Conservation (phyloP, 2,329 filamentous ascomycete genomes). For the Corniculantispora saksenae region DNA sequence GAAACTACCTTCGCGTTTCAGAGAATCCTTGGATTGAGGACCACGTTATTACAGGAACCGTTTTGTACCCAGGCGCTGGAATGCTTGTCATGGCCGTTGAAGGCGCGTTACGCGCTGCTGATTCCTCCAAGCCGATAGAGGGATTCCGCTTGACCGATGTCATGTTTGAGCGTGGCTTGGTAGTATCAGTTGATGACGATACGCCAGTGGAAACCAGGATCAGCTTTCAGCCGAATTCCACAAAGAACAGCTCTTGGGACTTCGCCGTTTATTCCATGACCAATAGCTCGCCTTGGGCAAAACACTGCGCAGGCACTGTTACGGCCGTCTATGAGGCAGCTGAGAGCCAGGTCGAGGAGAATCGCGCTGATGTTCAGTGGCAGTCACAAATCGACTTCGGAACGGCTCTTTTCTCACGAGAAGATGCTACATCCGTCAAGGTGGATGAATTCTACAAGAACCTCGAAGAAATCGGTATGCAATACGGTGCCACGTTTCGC, state of each 20-base stretch:
- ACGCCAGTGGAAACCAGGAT: background rate
- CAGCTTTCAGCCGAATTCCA: background rate
- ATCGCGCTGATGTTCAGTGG: background rate
- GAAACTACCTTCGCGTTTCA: slow-evolving; percentile 27
- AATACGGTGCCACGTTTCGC: slow-evolving; percentile 24
- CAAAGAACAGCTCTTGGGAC: background rate
- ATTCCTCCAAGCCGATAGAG: background rate
- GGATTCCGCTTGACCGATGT: slow-evolving; percentile 3
- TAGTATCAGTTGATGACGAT: background rate
- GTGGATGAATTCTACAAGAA: slow-evolving; percentile 21
- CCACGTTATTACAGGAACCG: slow-evolving; percentile 35
- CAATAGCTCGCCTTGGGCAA: background rate
- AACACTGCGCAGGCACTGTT: background rate
- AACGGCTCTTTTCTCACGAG: background rate
- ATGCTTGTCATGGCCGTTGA: slow-evolving; percentile 38
- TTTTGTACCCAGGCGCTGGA: slow-evolving; percentile 40
- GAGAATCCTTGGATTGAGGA: slow-evolving; percentile 41
- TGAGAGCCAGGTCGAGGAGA: background rate
- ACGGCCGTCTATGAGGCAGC: background rate
- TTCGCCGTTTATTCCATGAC: background rate
- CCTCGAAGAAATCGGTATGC: slow-evolving; percentile 22
- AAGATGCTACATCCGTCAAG: background rate
- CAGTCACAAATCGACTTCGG: background rate
- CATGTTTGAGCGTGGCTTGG: background rate
- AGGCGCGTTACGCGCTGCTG: slow-evolving; percentile 24